A percentile compares a stretch with the other conserved stretches of the same genome.
phyloP scores from a whole-genome alignment of 2,329 filamentous ascomycete species.

The Fusarium begoniae region DNA sequence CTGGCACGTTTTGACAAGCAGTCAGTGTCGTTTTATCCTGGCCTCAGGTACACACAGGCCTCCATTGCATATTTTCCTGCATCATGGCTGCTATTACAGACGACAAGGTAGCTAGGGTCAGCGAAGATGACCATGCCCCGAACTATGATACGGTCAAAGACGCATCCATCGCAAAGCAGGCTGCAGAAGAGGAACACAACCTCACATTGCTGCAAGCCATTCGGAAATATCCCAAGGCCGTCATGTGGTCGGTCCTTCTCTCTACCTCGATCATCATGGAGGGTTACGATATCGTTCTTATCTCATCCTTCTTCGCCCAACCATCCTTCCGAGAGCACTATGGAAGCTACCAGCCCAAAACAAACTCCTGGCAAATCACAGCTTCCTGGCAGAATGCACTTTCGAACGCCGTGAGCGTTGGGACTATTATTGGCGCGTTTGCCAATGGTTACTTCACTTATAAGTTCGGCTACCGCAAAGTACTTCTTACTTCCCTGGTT shows the following conservation, averaged over 20 bases:
- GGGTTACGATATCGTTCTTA: slow-evolving; percentile 43
- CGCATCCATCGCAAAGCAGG: slow-evolving; percentile 22
- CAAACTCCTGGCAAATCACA: slow-evolving; percentile 14
- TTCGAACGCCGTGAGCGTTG: slow-evolving; percentile 18
- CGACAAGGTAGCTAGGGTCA: slow-evolving; percentile 28
- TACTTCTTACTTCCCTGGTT: slow-evolving; percentile 55
- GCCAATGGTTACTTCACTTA: slow-evolving; percentile 38
- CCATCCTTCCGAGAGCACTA: slow-evolving; percentile 43
- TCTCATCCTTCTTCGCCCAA: slow-evolving; percentile 45
- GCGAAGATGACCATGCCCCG: slow-evolving; percentile 24
- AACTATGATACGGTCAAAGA: slow-evolving; percentile 14
- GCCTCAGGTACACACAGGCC: background rate
- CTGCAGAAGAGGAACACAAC: slow-evolving; percentile 21
- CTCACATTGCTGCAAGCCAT: slow-evolving; percentile 27
- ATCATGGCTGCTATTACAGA: slow-evolving; percentile 2
- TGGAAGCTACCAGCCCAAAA: slow-evolving; percentile 28
- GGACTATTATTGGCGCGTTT: slow-evolving; percentile 32
- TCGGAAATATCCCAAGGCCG: slow-evolving; percentile 25
- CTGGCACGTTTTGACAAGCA: background rate
- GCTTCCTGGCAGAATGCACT: slow-evolving; percentile 24
- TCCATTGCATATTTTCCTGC: background rate
- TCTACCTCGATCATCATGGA: slow-evolving; percentile 51
- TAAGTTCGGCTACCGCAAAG: slow-evolving; percentile 51
- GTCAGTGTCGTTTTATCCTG: background rate
- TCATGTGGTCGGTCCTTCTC: slow-evolving; percentile 32